A percentile compares a stretch with the other conserved stretches of the same genome.
These are phyloP conservation scores for Leccinum barrowsii DNA, from an alignment of 768 basidiomycete species.

Conservation along the genomic window DNA sequence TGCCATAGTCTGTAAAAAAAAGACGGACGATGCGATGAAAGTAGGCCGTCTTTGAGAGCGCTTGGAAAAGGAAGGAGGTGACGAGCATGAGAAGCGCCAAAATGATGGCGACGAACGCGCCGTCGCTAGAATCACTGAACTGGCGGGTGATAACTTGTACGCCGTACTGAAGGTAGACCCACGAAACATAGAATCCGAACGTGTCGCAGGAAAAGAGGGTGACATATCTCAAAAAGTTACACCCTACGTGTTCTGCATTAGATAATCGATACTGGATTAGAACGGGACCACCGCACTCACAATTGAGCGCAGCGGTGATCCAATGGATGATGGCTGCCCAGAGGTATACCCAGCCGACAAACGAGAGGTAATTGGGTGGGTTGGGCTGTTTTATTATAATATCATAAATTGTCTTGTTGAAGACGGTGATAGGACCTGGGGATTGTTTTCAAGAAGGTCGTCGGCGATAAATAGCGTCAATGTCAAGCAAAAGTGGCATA, in stretches of 20 bases:
- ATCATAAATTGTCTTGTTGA: slow-evolving; percentile 86
- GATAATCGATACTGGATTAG: background rate
- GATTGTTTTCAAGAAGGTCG: background rate
- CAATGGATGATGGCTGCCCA: slow-evolving; percentile 88
- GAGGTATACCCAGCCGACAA: slow-evolving; percentile 89
- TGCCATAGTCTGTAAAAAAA: slow-evolving; percentile 84
- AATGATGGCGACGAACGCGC: slow-evolving; percentile 62
- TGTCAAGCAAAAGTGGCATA: slow-evolving; percentile 19
- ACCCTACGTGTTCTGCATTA: slow-evolving; percentile 44
- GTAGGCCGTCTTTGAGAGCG: slow-evolving; percentile 56
- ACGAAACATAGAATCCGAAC: slow-evolving; percentile 90
- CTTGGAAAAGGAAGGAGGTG: slow-evolving; percentile 69
- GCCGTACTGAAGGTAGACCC: slow-evolving; percentile 88
- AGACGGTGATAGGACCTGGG: slow-evolving; percentile 84
- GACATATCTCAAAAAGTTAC: slow-evolving; percentile 82
- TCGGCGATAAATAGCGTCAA: background rate
- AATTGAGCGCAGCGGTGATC: slow-evolving; percentile 76
- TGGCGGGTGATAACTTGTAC: slow-evolving; percentile 80
- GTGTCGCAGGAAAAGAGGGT: slow-evolving; percentile 90
- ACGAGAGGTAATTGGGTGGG: slow-evolving; percentile 75
- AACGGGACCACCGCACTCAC: slow-evolving; percentile 36
- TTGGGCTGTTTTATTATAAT: slow-evolving; percentile 57
- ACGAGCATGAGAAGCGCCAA: slow-evolving; percentile 77
- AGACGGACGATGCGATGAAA: slow-evolving; percentile 73
- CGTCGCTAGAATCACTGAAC: slow-evolving; percentile 42